A percentile compares a stretch with the other conserved stretches of the same genome.
Conservation (phyloP, 768 basidiomycete genomes). For the Candolleomyces eurysporus region DNA sequence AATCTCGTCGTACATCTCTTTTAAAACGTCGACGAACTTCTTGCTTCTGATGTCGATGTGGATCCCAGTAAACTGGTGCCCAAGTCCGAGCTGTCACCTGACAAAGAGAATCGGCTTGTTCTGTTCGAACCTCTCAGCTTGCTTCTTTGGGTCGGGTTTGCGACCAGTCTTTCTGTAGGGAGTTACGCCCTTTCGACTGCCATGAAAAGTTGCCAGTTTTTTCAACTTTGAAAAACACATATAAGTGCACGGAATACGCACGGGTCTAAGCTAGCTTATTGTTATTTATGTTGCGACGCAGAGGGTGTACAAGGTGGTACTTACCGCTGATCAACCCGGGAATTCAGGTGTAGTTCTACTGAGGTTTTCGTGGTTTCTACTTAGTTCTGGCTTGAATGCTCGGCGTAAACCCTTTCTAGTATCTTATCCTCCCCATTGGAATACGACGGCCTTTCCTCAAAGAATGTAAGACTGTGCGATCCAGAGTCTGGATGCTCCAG, state of each 20-base stretch:
- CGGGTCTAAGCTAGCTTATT: too few relatives aligned
- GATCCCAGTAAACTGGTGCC: conserved; percentile 12
- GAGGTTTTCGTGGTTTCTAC: not conserved
- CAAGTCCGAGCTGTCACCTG: conserved; percentile 18
- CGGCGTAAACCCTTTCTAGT: too few relatives aligned
- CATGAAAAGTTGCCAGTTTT: too few relatives aligned
- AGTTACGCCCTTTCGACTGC: not conserved
- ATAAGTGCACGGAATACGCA: too few relatives aligned
- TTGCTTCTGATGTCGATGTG: conserved; percentile 19
- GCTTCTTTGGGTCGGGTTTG: conserved; percentile 13
- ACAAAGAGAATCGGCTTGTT: conserved; percentile 22
- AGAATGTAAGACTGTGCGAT: not conserved
- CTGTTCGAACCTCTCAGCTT: conserved; percentile 8
- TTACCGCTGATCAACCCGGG: too few relatives aligned
- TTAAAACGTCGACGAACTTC: conserved; percentile 14
- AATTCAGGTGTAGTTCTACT: not conserved
- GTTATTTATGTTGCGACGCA: too few relatives aligned
- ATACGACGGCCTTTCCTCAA: too few relatives aligned
- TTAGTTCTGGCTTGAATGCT: not conserved
- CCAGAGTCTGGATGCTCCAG: not conserved
- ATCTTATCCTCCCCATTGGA: too few relatives aligned
- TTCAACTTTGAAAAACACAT: too few relatives aligned
- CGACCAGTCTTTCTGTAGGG: conserved; percentile 17
- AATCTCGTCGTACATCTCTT: conserved; percentile 7
- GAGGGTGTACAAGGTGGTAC: too few relatives aligned